Evolutionary conservation across 108 stramenopile species (phyloP), one percentile per base, ranked within the genome.

Genomic region (Pseudonitzschia multistriata): DNA sequence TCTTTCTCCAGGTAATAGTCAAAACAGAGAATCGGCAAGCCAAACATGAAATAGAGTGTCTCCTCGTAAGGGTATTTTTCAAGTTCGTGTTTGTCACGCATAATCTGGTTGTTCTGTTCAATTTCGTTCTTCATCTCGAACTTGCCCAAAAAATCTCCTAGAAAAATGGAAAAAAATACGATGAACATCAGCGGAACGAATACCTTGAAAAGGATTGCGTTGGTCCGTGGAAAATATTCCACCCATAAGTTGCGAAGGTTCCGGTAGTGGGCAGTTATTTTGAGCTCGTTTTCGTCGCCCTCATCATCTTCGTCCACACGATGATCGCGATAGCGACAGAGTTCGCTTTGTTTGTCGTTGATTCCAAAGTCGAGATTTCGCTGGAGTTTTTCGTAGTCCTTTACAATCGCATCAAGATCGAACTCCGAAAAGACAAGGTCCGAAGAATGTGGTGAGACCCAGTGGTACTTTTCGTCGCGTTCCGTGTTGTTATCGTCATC

Each of bases 181-280:
- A 83, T 71, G 0, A 74, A 36, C 66, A 63, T 73, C 6, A 79
- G 39, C 3, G 82, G 82, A 0, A 79, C 21, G 53, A 77, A 14
- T 14, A 83, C 76, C 14, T 66, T 30, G 30, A 50, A 53, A 5
- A 66, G 47, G 1, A 79, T 77, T 53, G 79, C 62, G 24, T 78
- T 75, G 21, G 40, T 0, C 0, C 55, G 33, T 21, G 77, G 77
- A 62, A 78, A 68, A 17, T 72, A 39, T 55, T 70, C 14, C 25
- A 64, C 5, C 63, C 63, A 64, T 7, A 40, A 25, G 6, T 40
- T 47, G 21, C n/a, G 11, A 30, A 64, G 10, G 7, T 24, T 64
- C 28, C 34, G 39, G 17, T 64, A 64, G 8, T 42, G 63, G 6
- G 15, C 31, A 3, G 57, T 59, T 14, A 59, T 59, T 33, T 29